A percentile compares a stretch with the other conserved stretches of the same genome.
Evolutionary conservation across 495 filamentous ascomycete genomes (phyloP).

Genomic region (Xylaria castorea): DNA sequence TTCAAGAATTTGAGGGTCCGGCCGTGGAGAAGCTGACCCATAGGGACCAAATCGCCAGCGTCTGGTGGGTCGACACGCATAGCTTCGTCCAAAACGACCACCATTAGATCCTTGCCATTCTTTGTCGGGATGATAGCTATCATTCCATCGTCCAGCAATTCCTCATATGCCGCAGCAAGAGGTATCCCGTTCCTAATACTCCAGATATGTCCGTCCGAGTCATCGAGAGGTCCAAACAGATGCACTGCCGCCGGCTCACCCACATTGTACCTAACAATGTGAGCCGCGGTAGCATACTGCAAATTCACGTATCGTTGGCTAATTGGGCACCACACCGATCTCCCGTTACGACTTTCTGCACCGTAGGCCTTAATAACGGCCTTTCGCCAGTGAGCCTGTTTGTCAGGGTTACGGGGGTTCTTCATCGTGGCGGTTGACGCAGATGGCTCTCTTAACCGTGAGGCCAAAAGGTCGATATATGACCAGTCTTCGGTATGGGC

Average conservation of each 20-base stretch:
- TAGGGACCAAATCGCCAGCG: neutral
- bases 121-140: conserved; percentile 20
- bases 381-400: conserved; percentile 7
- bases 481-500: conserved; percentile 13
- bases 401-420: neutral
- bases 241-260: conserved; percentile 14
- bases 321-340: conserved; percentile 8
- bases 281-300: neutral
- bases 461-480: conserved; percentile 11
- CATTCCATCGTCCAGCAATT: conserved; percentile 5
- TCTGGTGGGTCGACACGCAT: neutral
- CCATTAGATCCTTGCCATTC: conserved; percentile 11
- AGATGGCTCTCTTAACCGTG: neutral
- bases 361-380: neutral
- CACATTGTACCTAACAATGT: conserved; percentile 21
- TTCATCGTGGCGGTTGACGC: conserved; percentile 6
- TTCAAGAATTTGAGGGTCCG: conserved; percentile 11
- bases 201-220: conserved; percentile 18
- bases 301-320: neutral
- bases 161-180: neutral
- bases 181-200: conserved; percentile 9
- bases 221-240: conserved; percentile 15
- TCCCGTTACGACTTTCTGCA: neutral
- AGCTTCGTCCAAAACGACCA: neutral
- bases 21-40: neutral